phyloP scores from a whole-genome alignment of 139 green algal genomes.

The Coccomyxa sp. region DNA sequence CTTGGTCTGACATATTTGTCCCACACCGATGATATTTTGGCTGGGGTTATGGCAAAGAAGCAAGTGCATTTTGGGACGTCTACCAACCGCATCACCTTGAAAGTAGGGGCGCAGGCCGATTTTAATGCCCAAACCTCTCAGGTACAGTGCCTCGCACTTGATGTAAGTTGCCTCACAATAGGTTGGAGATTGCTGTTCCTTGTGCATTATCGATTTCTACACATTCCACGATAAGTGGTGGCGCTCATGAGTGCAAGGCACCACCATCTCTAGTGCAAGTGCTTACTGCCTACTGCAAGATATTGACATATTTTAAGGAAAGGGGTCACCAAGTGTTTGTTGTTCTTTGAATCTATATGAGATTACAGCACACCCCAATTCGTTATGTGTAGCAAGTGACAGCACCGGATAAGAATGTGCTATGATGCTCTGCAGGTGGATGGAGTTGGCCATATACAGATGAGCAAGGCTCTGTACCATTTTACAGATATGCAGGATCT shows the following conservation, averaged over 20 bases:
- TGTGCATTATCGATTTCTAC: background rate
- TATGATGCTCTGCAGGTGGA: conserved; percentile 7
- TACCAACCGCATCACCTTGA: background rate
- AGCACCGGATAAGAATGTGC: background rate
- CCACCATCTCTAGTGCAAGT: no score
- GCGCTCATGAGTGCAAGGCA: no score
- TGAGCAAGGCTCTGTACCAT: conserved; percentile 68
- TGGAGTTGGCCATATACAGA: conserved; percentile 22
- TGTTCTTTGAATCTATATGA: background rate
- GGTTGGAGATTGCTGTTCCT: background rate
- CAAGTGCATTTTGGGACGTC: background rate
- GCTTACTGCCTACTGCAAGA: background rate
- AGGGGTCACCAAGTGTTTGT: background rate
- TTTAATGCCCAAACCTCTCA: background rate
- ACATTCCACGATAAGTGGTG: background rate
- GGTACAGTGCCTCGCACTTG: background rate
- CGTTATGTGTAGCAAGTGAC: background rate
- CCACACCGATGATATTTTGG: conserved; percentile 3
- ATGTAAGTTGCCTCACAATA: background rate
- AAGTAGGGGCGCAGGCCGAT: background rate
- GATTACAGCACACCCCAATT: background rate
- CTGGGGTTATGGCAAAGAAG: conserved; percentile 4
- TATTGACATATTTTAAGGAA: background rate
- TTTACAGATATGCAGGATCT: conserved; percentile 71
- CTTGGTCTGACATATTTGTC: background rate